phyloP scores from a whole-genome alignment of 352 stramenopile species.

The Phytophthora sp. region DNA sequence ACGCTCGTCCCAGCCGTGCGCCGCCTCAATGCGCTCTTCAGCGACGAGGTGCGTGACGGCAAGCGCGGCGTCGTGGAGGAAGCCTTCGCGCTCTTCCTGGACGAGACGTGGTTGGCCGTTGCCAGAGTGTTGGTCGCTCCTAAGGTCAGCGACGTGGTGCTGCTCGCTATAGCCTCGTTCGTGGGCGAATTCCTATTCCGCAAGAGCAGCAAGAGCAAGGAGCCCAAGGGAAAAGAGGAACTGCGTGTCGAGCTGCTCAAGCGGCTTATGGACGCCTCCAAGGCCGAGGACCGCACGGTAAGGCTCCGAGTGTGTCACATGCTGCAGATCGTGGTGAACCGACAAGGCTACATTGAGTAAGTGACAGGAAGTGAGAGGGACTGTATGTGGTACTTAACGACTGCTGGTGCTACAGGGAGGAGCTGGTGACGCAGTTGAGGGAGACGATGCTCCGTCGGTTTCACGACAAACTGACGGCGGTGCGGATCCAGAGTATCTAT shows the following conservation, averaged over 20 bases:
- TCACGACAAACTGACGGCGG: constrained; percentile 64
- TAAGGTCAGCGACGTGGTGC: constrained; percentile 50
- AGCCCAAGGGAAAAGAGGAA: constrained; percentile 40
- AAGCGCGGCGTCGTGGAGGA: constrained; percentile 53
- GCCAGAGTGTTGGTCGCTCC: constrained; percentile 54
- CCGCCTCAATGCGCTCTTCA: constrained; percentile 55
- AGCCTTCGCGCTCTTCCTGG: constrained; percentile 61
- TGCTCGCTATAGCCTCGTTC: constrained; percentile 60
- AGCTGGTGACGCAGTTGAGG: constrained; percentile 43
- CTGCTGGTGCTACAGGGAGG: constrained; percentile 34
- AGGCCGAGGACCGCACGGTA: constrained; percentile 67
- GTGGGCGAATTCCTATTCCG: constrained; percentile 54
- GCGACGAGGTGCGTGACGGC: constrained; percentile 51
- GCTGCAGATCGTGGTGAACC: constrained; percentile 64
- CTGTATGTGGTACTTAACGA: too few species aligned
- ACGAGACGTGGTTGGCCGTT: constrained; percentile 66
- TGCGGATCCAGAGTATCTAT: constrained; percentile 68
- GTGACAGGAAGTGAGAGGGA: background rate
- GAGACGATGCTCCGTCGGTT: constrained; percentile 55
- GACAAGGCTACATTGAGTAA: constrained; percentile 62
- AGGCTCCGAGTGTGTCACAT: constrained; percentile 65
- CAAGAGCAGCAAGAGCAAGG: constrained; percentile 31
- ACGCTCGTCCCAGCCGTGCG: constrained; percentile 58
- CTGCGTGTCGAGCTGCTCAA: constrained; percentile 56
- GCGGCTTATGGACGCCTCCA: constrained; percentile 54